Evolutionary conservation across 2,329 filamentous ascomycete genomes (phyloP).

Genomic region (Nannizziopsis barbatae): DNA sequence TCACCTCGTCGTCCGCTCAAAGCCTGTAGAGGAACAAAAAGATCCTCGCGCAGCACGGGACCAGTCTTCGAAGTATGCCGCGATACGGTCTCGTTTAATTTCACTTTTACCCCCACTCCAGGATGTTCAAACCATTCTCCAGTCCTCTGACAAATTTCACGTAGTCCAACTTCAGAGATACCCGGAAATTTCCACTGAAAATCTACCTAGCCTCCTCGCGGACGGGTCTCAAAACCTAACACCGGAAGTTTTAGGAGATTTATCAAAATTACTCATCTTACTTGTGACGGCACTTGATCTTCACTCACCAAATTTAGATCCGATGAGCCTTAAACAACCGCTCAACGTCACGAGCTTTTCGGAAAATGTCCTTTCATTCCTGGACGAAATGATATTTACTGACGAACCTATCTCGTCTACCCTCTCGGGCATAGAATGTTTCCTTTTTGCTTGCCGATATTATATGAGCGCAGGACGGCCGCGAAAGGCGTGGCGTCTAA

Average conservation of each 20-base stretch:
- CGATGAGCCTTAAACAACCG: slow-evolving; percentile 27
- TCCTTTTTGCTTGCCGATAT: slow-evolving; percentile 42
- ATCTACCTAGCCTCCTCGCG: slow-evolving; percentile 9
- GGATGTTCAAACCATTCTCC: slow-evolving; percentile 26
- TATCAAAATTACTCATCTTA: slow-evolving; percentile 37
- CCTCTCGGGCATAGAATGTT: slow-evolving; percentile 44
- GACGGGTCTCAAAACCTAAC: slow-evolving; percentile 6
- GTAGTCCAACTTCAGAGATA: slow-evolving; percentile 27
- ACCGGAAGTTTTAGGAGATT: slow-evolving; percentile 27
- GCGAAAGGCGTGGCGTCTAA: slow-evolving; percentile 43
- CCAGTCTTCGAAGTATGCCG: slow-evolving; percentile 21
- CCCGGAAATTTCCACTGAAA: slow-evolving; percentile 22
- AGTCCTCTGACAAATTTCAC: slow-evolving; percentile 24
- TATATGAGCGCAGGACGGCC: slow-evolving; percentile 47
- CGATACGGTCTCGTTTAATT: slow-evolving; percentile 21
- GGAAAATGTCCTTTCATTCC: slow-evolving; percentile 37
- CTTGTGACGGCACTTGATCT: slow-evolving; percentile 35
- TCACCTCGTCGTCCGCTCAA: slow-evolving; percentile 21
- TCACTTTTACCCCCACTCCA: slow-evolving; percentile 26
- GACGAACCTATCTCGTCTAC: slow-evolving; percentile 43
- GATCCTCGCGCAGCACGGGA: neutral
- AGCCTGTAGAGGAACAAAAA: neutral
- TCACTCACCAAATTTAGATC: slow-evolving; percentile 32
- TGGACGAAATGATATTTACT: slow-evolving; percentile 39
- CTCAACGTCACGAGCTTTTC: slow-evolving; percentile 35